Evolutionary conservation across 805 yeast genomes (phyloP), one percentile per base, ranked within the genome.

Genomic region (Ogataea saltuana): DNA sequence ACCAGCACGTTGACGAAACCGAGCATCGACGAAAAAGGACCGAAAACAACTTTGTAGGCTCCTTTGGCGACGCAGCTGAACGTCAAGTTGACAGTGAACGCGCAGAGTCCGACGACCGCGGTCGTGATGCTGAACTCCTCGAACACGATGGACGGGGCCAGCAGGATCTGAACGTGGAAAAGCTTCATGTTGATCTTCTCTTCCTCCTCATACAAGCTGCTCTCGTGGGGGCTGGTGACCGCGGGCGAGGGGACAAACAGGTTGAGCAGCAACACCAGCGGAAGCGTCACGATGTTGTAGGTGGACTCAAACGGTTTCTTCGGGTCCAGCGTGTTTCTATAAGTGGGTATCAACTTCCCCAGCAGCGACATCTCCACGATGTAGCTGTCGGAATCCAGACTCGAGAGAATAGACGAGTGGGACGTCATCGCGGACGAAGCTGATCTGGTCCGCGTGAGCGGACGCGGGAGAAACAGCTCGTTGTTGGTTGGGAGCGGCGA

Each of bases 1-100:
- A 52, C 49, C 27, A 67, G 46, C 6, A 61, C 64, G 11, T 45
- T 41, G 3, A 53, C 20, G 33, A 67, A 67, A 2, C 70, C 69
- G 21, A 61, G 45, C 6, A 58, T 6, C 9, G 66, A 38, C 6
- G 64, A 44, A 1, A 58, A 2, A 4, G 49, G 46, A 7, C 53
- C 53, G 34, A 60, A 60, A 9, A 52, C 19, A 1, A 31, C n/a
- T 12, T 33, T 33, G 35, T 55, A 58, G 20, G 41, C 27, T 2
- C 23, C 18, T 1, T 42, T 18, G 8, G 39, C 26, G 11, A 13
- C 2, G 13, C 19, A 26, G 18, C 33, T 18, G 2, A 42, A 8
- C 3, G 35, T 4, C 2, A 42, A 4, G 32, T 46, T 53, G 26
- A 40, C 6, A 9, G 31, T 4, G 1, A 37, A 15, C 8, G 45